Conservation (phyloP, 2,329 filamentous ascomycete genomes). For the Nothomitra cinnamomea region DNA sequence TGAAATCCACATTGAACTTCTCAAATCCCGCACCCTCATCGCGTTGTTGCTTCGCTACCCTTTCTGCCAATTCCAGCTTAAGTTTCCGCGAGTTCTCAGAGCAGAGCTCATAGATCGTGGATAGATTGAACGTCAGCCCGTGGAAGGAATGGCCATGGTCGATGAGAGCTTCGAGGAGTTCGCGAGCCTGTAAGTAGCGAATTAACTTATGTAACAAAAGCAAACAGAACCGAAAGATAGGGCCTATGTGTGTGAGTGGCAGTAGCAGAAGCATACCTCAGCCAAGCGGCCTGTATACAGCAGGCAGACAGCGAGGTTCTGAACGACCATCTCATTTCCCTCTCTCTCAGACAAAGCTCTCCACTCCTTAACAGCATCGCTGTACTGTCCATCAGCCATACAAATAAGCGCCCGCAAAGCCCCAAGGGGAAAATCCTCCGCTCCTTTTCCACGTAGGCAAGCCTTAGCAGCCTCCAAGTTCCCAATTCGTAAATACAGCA, state of each 20-base stretch:
- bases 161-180: constrained; percentile 49
- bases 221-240: background rate
- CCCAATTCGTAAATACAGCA: constrained; percentile 66
- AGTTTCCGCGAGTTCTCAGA: constrained; percentile 55
- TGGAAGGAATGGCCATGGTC: constrained; percentile 50
- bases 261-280: constrained; percentile 33
- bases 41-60: background rate
- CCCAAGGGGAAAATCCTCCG: constrained; percentile 10
- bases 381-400: constrained; percentile 64
- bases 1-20: background rate
- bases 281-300: constrained; percentile 65
- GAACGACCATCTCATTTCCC: constrained; percentile 41
- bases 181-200: constrained; percentile 37
- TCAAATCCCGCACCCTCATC: background rate
- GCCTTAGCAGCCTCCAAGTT: constrained; percentile 59
- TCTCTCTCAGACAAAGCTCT: constrained; percentile 28
- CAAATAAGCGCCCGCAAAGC: constrained; percentile 52
- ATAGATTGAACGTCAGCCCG: constrained; percentile 73
- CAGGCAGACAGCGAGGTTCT: constrained; percentile 72
- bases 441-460: constrained; percentile 41
- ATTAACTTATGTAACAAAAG: background rate
- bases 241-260: background rate
- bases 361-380: constrained; percentile 46
- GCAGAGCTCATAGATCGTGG: constrained; percentile 82
- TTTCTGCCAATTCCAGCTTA: constrained; percentile 55